Evolutionary conservation across 495 filamentous ascomycete genomes (phyloP), one percentile per base, ranked within the genome.

Genomic region (Lasiosphaeria ovina): DNA sequence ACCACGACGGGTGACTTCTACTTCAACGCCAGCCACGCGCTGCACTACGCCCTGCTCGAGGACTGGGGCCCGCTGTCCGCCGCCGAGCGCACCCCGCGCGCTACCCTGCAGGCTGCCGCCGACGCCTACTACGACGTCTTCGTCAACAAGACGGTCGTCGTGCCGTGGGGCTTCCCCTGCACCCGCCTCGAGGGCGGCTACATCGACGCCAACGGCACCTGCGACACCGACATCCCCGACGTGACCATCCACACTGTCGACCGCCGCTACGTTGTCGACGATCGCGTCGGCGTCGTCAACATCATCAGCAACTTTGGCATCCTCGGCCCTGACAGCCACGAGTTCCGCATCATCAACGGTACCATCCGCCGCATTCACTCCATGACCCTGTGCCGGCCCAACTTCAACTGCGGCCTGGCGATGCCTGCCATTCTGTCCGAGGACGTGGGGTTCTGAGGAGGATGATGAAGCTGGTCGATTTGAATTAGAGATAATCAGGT

Each of bases 21-120:
- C 12, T 78, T 78, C 68, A 75, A 78, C 57, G 76, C 77, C 9
- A 74, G 69, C 32, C 73, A 75, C 48, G 75, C 77, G 24, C 70
- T 72, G 49, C 63, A 70, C 51, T 75, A 72, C 64, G 71, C 74
- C 1, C 58, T 66, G 33, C 59, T 66, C 9, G 69, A 74, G 64
- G 60, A 62, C 40, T 58, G 67, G 51, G 64, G 47, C 17, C 61
- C 68, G 17, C 73, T 77, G 50, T 72, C 75, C 3, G 66, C 62
- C 31, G 69, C 55, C 17, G 50, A 69, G 51, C 68, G 66, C 4
- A 71, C 74, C 58, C 54, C 65, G 16, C 70, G 75, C 31, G 72
- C 63, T 16, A 66, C 67, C 3, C 73, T 79, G 34, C 66, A 74
- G 52, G 73, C 75, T 1, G 51, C 51, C 10, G 51, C 51, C 31